Conservation (phyloP, 805 yeast genomes). For the Lipomyces yamanashiensis region DNA sequence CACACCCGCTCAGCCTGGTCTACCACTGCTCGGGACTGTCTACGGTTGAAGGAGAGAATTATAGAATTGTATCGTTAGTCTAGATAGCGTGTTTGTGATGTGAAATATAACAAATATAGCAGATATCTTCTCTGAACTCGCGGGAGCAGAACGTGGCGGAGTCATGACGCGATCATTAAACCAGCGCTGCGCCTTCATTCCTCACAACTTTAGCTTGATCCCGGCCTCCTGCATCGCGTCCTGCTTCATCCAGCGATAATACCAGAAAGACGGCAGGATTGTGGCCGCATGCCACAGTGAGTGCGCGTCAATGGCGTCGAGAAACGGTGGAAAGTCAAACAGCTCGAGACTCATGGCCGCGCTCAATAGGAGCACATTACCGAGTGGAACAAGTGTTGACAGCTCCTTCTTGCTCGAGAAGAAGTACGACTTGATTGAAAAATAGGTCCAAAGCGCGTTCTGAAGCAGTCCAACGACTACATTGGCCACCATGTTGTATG, state of each 20-base stretch:
- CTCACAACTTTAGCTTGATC: slow-evolving; percentile 18
- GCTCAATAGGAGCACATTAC: slow-evolving; percentile 57
- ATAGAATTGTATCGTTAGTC: neutral
- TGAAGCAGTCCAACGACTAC: slow-evolving; percentile 78
- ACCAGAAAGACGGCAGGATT: slow-evolving; percentile 72
- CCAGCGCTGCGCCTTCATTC: slow-evolving; percentile 4
- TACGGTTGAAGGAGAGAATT: too few species aligned
- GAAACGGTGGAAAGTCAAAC: slow-evolving; percentile 82
- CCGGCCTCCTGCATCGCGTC: slow-evolving; percentile 41
- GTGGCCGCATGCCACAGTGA: slow-evolving; percentile 93
- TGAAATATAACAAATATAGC: too few species aligned
- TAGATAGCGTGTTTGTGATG: too few species aligned
- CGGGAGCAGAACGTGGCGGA: neutral
- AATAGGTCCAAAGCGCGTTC: slow-evolving; percentile 58
- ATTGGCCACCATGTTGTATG: slow-evolving; percentile 92
- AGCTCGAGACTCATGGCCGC: slow-evolving; percentile 87
- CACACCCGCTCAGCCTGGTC: neutral
- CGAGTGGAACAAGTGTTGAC: slow-evolving; percentile 59
- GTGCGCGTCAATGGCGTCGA: slow-evolving; percentile 82
- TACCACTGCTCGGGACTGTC: too few species aligned
- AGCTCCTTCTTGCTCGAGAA: slow-evolving; percentile 1
- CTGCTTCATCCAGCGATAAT: slow-evolving; percentile 60
- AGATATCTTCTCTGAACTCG: too few species aligned
- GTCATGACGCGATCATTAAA: neutral
- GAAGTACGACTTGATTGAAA: slow-evolving; percentile 40